These are phyloP conservation scores for Penicillium macrosclerotiorum DNA, from an alignment of 495 filamentous ascomycete genomes.

Conservation along the genomic window DNA sequence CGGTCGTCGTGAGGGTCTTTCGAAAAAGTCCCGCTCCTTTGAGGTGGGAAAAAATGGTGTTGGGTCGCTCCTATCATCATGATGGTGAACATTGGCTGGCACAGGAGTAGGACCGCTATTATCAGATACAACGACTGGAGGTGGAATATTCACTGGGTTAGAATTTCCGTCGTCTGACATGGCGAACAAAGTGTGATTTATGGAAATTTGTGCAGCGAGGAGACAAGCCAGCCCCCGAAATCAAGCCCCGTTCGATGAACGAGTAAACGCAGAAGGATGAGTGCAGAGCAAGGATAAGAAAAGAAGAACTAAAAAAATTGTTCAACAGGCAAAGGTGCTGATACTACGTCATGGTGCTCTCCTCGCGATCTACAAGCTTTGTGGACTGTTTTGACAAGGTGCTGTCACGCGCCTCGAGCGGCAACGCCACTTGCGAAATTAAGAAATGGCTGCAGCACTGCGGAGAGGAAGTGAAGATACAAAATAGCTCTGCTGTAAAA, in stretches of 20 bases:
- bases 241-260: background rate
- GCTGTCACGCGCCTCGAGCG: background rate
- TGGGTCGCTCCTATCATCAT: slow-evolving; percentile 9
- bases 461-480: too few relatives aligned
- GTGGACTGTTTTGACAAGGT: background rate
- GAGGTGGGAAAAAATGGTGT: background rate
- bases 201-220: background rate
- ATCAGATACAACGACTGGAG: slow-evolving; percentile 8
- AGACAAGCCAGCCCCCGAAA: background rate
- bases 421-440: background rate
- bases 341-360: background rate
- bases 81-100: slow-evolving; percentile 20
- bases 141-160: slow-evolving; percentile 15
- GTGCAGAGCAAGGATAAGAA: background rate
- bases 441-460: background rate
- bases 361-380: background rate
- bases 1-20: slow-evolving; percentile 33
- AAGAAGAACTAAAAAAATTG: background rate
- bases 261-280: background rate
- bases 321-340: background rate
- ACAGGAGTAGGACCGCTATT: slow-evolving; percentile 23
- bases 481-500: too few relatives aligned
- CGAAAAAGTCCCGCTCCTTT: slow-evolving; percentile 28
- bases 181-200: background rate
- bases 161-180: slow-evolving; percentile 16